These are phyloP conservation scores for Kurtzmaniella quercitrusa DNA, from an alignment of 1,139 yeast species.

Conservation along the genomic window DNA sequence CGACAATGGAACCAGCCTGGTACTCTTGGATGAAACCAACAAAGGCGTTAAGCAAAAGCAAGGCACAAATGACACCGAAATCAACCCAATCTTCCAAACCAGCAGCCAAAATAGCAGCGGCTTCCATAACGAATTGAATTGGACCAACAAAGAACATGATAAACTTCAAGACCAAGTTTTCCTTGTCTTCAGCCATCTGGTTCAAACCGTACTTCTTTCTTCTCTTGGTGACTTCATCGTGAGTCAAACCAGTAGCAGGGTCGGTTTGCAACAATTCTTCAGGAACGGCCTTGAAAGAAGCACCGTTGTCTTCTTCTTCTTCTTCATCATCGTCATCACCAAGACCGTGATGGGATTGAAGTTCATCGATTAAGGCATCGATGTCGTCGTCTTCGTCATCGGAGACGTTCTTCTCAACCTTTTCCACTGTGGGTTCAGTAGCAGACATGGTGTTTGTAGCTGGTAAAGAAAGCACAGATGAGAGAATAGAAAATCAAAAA, in stretches of 20 bases:
- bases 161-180: conserved; percentile 79
- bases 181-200: conserved; percentile 93
- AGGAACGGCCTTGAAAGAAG: conserved; percentile 67
- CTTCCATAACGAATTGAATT: conserved; percentile 98
- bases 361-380: conserved; percentile 82
- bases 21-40: conserved; percentile 97
- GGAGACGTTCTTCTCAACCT: conserved; percentile 45
- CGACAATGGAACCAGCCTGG: conserved; percentile 97
- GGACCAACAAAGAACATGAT: conserved; percentile 95
- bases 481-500: conserved; percentile 7
- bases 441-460: conserved; percentile 31
- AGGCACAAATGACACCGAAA: conserved; percentile 95
- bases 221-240: conserved; percentile 80
- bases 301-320: conserved; percentile 49
- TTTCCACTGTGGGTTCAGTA: conserved; percentile 49
- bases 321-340: conserved; percentile 40
- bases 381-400: conserved; percentile 80
- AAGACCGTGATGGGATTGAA: conserved; percentile 73
- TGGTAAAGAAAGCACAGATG: conserved; percentile 8
- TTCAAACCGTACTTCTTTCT: conserved; percentile 92
- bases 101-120: conserved; percentile 96
- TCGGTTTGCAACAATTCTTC: conserved; percentile 88
- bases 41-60: conserved; percentile 80
- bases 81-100: conserved; percentile 99
- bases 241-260: conserved; percentile 72